These are phyloP conservation scores for Asterophora parasitica DNA, from an alignment of 768 basidiomycete species.

Conservation along the genomic window DNA sequence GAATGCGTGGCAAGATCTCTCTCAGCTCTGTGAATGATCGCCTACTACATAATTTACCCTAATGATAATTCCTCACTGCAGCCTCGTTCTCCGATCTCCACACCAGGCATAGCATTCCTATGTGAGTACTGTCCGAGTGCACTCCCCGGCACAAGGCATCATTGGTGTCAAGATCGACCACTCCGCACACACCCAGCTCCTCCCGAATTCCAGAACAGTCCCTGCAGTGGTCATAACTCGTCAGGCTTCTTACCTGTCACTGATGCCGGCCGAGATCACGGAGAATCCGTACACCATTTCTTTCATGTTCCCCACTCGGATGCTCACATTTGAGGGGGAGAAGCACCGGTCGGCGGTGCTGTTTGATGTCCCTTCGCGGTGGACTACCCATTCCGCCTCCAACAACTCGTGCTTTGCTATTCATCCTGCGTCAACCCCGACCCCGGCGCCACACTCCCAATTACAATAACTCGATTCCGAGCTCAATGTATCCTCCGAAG, in stretches of 20 bases:
- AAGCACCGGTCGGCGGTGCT: constrained; percentile 55
- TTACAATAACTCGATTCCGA: constrained; percentile 52
- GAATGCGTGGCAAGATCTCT: no score
- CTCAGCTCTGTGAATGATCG: no score
- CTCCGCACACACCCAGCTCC: constrained; percentile 40
- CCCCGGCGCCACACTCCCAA: constrained; percentile 35
- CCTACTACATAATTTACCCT: no score
- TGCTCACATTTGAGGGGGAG: constrained; percentile 44
- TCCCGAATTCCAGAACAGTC: constrained; percentile 44
- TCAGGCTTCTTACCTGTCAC: constrained; percentile 22
- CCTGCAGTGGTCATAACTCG: constrained; percentile 36
- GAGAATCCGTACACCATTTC: constrained; percentile 58
- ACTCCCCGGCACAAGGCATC: constrained; percentile 52
- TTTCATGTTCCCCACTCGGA: constrained; percentile 47
- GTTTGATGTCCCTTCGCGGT: constrained; percentile 51
- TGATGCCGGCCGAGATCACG: constrained; percentile 49
- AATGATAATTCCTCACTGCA: no score
- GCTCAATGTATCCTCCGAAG: constrained; percentile 63
- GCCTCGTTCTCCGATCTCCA: constrained; percentile 12
- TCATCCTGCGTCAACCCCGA: constrained; percentile 56
- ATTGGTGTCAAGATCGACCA: constrained; percentile 55
- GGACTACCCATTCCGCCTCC: constrained; percentile 46
- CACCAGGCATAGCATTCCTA: no score
- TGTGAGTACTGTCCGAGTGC: constrained; percentile 45
- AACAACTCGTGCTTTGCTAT: constrained; percentile 53